phyloP scores from a whole-genome alignment of 345 rosid species.

The Arabis hirsuta region DNA sequence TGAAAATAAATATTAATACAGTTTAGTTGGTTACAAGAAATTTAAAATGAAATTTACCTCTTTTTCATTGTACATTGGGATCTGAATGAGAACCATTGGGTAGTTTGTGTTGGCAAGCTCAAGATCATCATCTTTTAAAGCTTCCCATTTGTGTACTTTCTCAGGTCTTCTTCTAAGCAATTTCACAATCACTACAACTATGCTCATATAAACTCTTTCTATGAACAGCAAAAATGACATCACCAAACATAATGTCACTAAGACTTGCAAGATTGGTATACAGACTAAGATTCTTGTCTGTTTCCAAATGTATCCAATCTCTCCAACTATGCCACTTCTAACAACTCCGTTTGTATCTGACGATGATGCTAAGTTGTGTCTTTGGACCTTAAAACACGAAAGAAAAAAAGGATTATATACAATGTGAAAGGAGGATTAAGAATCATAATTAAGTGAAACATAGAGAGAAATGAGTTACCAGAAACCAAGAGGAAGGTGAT shows the following conservation, averaged over 20 bases:
- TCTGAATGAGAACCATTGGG: constrained; percentile 49
- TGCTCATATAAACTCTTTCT: constrained; percentile 63
- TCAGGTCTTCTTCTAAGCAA: constrained; percentile 49
- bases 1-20: not conserved
- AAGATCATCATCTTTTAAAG: constrained; percentile 50
- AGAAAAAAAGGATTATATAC: not conserved
- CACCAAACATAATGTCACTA: constrained; percentile 55
- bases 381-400: constrained; percentile 33
- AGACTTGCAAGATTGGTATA: constrained; percentile 49
- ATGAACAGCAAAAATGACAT: constrained; percentile 64
- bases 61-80: constrained; percentile 52
- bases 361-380: constrained; percentile 28
- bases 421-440: constrained; percentile 8
- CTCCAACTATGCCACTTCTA: constrained; percentile 43
- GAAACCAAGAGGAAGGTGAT: constrained; percentile 34
- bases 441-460: constrained; percentile 24
- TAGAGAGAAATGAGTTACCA: constrained; percentile 30
- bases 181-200: constrained; percentile 55
- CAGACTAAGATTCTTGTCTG: constrained; percentile 49
- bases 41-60: constrained; percentile 32
- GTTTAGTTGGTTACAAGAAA: not conserved
- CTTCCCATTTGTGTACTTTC: constrained; percentile 55
- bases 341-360: constrained; percentile 25
- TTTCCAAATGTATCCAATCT: constrained; percentile 46
- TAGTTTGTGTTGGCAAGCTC: constrained; percentile 52